A percentile compares a stretch with the other conserved stretches of the same genome.
phyloP scores from a whole-genome alignment of 805 yeast genomes.

The Kodamaea leandrae region DNA sequence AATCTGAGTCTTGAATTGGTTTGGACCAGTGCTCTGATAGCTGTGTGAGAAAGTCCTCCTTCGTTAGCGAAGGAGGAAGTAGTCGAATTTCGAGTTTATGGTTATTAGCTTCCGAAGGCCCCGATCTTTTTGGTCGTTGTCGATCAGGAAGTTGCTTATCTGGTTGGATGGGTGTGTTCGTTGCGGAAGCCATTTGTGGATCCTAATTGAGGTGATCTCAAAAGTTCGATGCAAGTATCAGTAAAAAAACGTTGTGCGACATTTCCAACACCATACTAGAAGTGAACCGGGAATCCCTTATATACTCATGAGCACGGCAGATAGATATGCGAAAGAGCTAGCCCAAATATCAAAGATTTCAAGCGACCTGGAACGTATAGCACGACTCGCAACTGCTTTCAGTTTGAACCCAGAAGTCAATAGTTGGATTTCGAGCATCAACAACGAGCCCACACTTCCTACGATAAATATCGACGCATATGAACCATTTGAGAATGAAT shows the following conservation, averaged over 20 bases:
- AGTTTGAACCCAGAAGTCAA: slow-evolving; percentile 25
- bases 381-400: slow-evolving; percentile 21
- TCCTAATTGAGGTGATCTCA: too few relatives aligned
- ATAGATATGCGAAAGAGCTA: slow-evolving; percentile 27
- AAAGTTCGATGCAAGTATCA: too few relatives aligned
- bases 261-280: too few relatives aligned
- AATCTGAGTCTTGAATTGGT: slow-evolving; percentile 1
- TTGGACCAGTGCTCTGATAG: slow-evolving; percentile 16
- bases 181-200: too few relatives aligned
- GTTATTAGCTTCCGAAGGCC: neutral
- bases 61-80: slow-evolving; percentile 23
- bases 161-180: neutral
- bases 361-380: slow-evolving; percentile 18
- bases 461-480: slow-evolving; percentile 23
- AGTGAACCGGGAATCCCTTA: too few relatives aligned
- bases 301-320: slow-evolving; percentile 6
- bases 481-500: slow-evolving; percentile 31
- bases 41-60: slow-evolving; percentile 18
- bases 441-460: slow-evolving; percentile 11
- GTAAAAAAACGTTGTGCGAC: too few relatives aligned
- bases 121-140: neutral
- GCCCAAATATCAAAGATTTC: slow-evolving; percentile 27
- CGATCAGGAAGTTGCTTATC: neutral
- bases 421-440: slow-evolving; percentile 24
- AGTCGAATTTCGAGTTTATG: slow-evolving; percentile 18